Conservation (phyloP, 2,329 filamentous ascomycete genomes). For the Podosphaera leucotricha region DNA sequence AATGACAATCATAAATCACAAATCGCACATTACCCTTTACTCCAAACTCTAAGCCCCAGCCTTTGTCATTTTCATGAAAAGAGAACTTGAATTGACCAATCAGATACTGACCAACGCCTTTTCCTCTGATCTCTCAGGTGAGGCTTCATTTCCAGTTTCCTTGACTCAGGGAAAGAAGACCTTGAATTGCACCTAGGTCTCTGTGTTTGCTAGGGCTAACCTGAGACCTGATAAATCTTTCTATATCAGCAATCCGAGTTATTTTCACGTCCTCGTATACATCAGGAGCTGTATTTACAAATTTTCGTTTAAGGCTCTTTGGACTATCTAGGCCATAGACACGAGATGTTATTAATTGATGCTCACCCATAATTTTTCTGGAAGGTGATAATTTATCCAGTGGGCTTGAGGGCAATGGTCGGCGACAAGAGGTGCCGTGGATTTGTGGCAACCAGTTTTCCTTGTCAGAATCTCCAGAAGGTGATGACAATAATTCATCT, state of each 20-base stretch:
- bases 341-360: slow-evolving; percentile 9
- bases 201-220: slow-evolving; percentile 48
- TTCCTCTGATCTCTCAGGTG: not conserved
- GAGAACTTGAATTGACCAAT: no score
- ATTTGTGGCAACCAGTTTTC: slow-evolving; percentile 58
- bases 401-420: slow-evolving; percentile 12
- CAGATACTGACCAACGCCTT: not conserved
- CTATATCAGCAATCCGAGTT: slow-evolving; percentile 31
- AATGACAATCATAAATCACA: not conserved
- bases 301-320: slow-evolving; percentile 9
- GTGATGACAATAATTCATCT: slow-evolving; percentile 21
- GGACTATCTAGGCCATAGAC: slow-evolving; percentile 8
- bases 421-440: slow-evolving; percentile 19
- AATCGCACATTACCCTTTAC: not conserved
- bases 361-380: slow-evolving; percentile 11
- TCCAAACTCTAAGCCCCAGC: not conserved
- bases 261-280: slow-evolving; percentile 29
- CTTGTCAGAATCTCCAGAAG: slow-evolving; percentile 66
- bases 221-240: slow-evolving; percentile 46
- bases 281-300: slow-evolving; percentile 16
- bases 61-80: not conserved
- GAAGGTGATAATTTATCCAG: slow-evolving; percentile 6
- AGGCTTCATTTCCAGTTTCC: slow-evolving; percentile 48
- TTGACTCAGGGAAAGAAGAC: slow-evolving; percentile 69
- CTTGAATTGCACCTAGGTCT: slow-evolving; percentile 74